These are phyloP conservation scores for Allantophomopsis cytisporea DNA, from an alignment of 2,329 filamentous ascomycete species.

Conservation along the genomic window DNA sequence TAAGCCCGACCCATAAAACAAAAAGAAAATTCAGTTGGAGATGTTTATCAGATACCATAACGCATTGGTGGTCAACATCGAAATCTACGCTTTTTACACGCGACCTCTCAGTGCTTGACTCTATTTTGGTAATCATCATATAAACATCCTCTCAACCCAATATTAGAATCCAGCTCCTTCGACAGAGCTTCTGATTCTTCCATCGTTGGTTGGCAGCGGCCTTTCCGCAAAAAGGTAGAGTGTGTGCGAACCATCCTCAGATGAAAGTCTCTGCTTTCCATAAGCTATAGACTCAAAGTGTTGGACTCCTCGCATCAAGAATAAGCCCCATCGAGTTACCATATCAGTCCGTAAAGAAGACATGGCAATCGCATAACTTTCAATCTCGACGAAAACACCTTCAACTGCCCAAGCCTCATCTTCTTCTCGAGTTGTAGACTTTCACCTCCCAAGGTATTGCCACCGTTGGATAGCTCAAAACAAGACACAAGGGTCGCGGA, in stretches of 20 bases:
- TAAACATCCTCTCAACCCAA: not conserved
- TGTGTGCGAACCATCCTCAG: conserved; percentile 7
- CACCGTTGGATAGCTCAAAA: no score
- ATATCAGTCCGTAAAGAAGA: conserved; percentile 20
- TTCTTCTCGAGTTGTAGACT: not conserved
- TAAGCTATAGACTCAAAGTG: conserved; percentile 36
- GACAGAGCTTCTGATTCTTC: conserved; percentile 43
- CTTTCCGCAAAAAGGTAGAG: conserved; percentile 19
- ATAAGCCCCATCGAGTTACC: conserved; percentile 99
- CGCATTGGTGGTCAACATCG: conserved; percentile 31
- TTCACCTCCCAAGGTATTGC: no score
- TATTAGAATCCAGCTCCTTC: conserved; percentile 48
- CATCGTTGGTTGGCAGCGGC: conserved; percentile 13
- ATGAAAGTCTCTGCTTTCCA: conserved; percentile 31
- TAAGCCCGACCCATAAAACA: conserved; percentile 1
- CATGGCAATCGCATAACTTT: conserved; percentile 98
- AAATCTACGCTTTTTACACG: conserved; percentile 21
- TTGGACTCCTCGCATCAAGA: conserved; percentile 88
- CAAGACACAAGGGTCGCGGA: conserved; percentile 38
- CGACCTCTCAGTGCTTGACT: conserved; percentile 91
- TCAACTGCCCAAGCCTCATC: conserved; percentile 27
- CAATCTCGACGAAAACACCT: conserved; percentile 76
- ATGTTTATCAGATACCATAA: conserved; percentile 34
- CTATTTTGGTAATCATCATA: conserved; percentile 91
- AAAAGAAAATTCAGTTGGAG: conserved; percentile 4